Conservation (phyloP, 495 filamentous ascomycete species). For the Amniculicola lignicola region DNA sequence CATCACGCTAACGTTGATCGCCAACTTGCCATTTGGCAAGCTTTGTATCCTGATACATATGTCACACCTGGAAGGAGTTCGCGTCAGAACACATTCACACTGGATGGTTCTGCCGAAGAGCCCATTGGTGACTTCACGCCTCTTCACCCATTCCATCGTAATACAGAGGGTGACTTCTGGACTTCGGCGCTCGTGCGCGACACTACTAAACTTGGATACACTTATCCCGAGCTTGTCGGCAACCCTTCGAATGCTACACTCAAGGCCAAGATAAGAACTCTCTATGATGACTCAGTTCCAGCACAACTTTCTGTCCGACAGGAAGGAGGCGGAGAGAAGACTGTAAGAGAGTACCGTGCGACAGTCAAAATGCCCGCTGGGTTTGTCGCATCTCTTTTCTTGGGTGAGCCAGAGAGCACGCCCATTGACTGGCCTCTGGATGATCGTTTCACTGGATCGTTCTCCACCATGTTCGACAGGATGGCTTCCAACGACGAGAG, state of each 20-base stretch:
- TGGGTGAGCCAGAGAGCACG: not conserved
- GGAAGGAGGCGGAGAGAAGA: not conserved
- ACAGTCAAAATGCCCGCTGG: not conserved
- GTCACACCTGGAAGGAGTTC: conserved; percentile 38
- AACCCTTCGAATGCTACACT: conserved; percentile 9
- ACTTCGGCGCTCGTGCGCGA: conserved; percentile 33
- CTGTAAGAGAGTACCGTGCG: conserved; percentile 1
- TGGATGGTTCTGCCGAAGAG: not conserved
- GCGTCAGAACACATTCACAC: conserved; percentile 3
- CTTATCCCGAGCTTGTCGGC: conserved; percentile 49
- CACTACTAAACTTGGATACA: conserved; percentile 43
- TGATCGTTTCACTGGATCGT: not conserved
- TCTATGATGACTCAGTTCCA: not conserved
- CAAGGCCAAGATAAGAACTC: not conserved
- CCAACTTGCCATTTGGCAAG: conserved; percentile 11
- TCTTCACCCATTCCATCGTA: conserved; percentile 39
- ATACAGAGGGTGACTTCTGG: conserved; percentile 33
- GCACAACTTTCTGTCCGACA: not conserved
- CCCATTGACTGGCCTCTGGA: not conserved
- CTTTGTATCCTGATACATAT: conserved; percentile 9
- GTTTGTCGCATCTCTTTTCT: not conserved
- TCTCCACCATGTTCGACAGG: not conserved
- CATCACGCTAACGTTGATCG: conserved; percentile 16
- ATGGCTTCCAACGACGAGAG: not conserved
- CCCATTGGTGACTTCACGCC: not conserved